These are phyloP conservation scores for Closterium sp. DNA, from an alignment of 139 green algal genomes.

Conservation along the genomic window DNA sequence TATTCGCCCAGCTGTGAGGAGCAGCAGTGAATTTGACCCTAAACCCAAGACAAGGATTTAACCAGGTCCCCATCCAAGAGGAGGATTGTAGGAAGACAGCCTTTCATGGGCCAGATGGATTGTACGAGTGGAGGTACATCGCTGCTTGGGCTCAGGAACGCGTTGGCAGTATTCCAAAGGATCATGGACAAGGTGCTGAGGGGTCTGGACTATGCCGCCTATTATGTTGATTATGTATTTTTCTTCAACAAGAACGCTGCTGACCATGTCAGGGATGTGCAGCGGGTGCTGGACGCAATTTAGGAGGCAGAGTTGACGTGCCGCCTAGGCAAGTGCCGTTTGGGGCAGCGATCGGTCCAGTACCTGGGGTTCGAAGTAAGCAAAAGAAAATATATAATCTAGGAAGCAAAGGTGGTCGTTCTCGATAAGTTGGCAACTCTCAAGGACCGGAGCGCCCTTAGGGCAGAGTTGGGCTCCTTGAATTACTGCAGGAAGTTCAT, in stretches of 20 bases:
- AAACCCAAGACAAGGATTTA: background rate
- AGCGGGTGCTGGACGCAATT: background rate
- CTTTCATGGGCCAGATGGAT: background rate
- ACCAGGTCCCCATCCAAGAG: background rate
- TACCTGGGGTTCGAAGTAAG: background rate
- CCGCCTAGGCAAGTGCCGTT: background rate
- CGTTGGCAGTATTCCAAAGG: background rate
- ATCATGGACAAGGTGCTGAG: slow-evolving; percentile 6
- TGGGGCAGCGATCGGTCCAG: background rate
- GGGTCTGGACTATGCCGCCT: background rate
- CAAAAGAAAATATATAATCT: background rate
- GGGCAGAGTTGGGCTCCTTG: too few relatives aligned
- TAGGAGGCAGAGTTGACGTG: background rate
- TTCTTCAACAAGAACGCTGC: background rate
- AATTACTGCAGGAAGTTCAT: background rate
- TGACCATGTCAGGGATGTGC: background rate
- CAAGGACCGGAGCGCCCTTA: background rate
- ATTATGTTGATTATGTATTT: background rate
- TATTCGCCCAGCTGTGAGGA: background rate
- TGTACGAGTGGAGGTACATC: background rate
- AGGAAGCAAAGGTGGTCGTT: background rate
- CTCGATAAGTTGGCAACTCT: background rate
- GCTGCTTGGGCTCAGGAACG: background rate
- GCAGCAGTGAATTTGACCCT: background rate
- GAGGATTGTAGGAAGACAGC: background rate